Base-by-base conservation (phyloP, 140 eudicot genomes). In the Bidens hawaiensis region DNA sequence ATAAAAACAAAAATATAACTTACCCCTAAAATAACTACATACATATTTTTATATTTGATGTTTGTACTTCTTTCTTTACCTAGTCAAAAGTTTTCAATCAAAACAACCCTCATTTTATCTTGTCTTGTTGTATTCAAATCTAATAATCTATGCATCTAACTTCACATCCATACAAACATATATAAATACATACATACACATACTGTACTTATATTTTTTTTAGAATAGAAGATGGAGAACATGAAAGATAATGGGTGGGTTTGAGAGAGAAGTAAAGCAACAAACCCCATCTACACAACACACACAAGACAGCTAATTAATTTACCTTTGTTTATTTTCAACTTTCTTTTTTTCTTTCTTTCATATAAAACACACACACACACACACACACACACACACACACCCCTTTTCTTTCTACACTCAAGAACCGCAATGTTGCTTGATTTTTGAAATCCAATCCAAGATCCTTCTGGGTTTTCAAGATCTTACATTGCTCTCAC, bases 401-500 rank as follows among this genome's bases (percentile, higher is more conserved):
- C 9, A 48, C 24, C 46, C 68, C 62, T 36, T 73, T 65, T 56
- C 54, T 65, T 51, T 65, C 38, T 28, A 50, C 47, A 21, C 63
- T 12, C 56, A 47, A 36, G 23, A 53, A 40, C 15, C 46, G 25
- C 57, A 84, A 80, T 80, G 87, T 64, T 56, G 75, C 68, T 80
- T 51, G 36, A 31, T 48, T 67, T 51, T 54, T 75, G 63, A 60
- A 76, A 62, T 38, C 5, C 13, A 78, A 43, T 74, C 62, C 19
- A 71, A 40, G 83, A 81, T 84, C 86, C n/a, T n/a, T n/a, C n/a
- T n/a, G n/a, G 54, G 66, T 19, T 7, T 24, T 52, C 58, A 75
- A 78, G 95, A 87, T 83, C 93, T 75, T 45, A 36, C 72, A 52
- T 72, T 83, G 45, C 31, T 47, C 26, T 83, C 64, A 23, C 15